Evolutionary conservation across 2,329 filamentous ascomycete species (phyloP), one percentile per base, ranked within the genome.

Genomic region (Emmonsiellopsis sp.): DNA sequence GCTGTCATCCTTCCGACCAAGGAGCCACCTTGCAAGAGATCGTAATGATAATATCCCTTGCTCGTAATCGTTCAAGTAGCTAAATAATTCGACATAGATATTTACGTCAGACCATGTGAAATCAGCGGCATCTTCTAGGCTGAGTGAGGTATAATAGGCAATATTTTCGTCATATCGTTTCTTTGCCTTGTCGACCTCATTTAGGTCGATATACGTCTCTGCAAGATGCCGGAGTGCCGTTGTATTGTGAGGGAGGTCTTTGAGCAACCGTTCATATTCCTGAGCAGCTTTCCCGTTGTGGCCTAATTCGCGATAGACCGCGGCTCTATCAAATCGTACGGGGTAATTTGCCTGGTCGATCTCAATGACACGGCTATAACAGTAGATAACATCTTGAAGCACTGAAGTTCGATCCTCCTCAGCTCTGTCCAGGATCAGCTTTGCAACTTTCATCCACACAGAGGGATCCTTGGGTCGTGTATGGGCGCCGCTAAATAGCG

Each of bases 51-150:
- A 69, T 2, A 95, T 78, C 2, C 87, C 90, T 58, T 84, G 77
- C 5, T 76, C 69, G 61, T 84, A 86, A 52, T 81, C 77, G 39
- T 79, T 77, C 8, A 82, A 70, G 47, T 84, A 81, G 32, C 83
- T 81, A 56, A 91, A 83, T 14, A 97, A 77, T 62, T 96, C 89
- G 40, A 89, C 79, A 60, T 93, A 95, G 52, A 91, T 86, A 56
- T 89, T 87, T 42, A 94, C 75, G 66, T 97, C 87, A 51, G 86
- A 84, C 92, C 92, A 98, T 48, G 77, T 73, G 46, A 81, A 74
- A 32, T 75, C 71, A 3, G 66, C 69, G 9, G 68, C 70, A 14
- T 75, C 70, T 36, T 73, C 69, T 2, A 74, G 67, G 14, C 72
- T 65, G n/a, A 71, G 63, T 8, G 67, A 67, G 49, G 70, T 63